These are phyloP conservation scores for Hymenoscyphus linearis DNA, from an alignment of 2,329 filamentous ascomycete genomes.

Conservation along the genomic window DNA sequence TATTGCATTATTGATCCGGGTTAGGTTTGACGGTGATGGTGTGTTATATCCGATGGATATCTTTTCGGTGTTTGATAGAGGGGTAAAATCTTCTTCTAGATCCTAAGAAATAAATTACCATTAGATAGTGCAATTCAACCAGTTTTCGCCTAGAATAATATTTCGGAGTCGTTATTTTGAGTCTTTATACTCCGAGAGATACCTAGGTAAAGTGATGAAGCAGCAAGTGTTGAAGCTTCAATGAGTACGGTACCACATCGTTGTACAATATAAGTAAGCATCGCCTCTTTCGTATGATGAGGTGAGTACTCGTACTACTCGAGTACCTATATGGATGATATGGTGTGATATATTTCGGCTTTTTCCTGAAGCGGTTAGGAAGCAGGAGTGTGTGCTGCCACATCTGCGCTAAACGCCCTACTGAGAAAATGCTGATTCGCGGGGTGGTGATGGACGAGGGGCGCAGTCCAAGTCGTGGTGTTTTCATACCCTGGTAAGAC, in stretches of 20 bases:
- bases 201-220: background rate
- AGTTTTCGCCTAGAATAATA: too few species aligned
- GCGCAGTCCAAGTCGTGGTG: background rate
- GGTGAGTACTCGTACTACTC: too few species aligned
- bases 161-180: too few species aligned
- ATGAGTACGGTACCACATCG: background rate
- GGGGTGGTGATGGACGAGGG: background rate
- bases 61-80: too few species aligned
- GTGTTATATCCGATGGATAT: too few species aligned
- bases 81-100: too few species aligned
- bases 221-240: background rate
- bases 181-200: too few species aligned
- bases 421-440: background rate
- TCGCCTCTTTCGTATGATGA: background rate
- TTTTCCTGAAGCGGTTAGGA: background rate
- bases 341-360: background rate
- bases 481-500: background rate
- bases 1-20: too few species aligned
- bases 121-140: too few species aligned
- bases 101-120: too few species aligned
- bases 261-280: too few species aligned
- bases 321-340: background rate
- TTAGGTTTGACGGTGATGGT: too few species aligned
- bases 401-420: background rate
- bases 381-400: background rate